Conservation (phyloP, 129 eudicot species). For the Centaurea solstitialis region DNA sequence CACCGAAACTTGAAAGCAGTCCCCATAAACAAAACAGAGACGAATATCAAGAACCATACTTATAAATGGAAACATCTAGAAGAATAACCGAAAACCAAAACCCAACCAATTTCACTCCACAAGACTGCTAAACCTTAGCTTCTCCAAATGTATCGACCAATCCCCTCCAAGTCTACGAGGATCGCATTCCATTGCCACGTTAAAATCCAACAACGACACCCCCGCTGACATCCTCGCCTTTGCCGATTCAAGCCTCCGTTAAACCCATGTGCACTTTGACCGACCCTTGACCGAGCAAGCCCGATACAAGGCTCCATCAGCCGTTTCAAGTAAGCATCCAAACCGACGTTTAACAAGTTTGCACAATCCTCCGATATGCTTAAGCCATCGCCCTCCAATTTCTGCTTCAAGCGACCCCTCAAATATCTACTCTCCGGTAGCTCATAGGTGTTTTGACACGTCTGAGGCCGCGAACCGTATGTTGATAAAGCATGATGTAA, state of each 20-base stretch:
- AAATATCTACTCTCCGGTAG: constrained; percentile 67
- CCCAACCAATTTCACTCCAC: constrained; percentile 31
- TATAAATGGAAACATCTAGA: background rate
- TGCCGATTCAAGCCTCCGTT: constrained; percentile 34
- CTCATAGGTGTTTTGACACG: constrained; percentile 50
- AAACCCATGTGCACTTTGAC: constrained; percentile 18
- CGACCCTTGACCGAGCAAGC: constrained; percentile 50
- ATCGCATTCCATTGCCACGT: constrained; percentile 71
- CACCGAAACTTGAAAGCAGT: constrained; percentile 23
- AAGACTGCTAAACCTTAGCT: constrained; percentile 33
- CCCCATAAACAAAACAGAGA: constrained; percentile 34
- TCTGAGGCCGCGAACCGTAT: constrained; percentile 7
- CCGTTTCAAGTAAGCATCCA: constrained; percentile 78
- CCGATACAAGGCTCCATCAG: constrained; percentile 71
- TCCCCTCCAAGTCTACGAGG: constrained; percentile 66
- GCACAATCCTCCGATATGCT: constrained; percentile 56
- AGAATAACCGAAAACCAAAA: background rate
- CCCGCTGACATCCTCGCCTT: constrained; percentile 12
- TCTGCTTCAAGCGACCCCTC: constrained; percentile 55
- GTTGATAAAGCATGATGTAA: constrained; percentile 6
- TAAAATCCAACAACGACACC: constrained; percentile 62
- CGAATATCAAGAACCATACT: constrained; percentile 1
- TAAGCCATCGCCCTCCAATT: constrained; percentile 61
- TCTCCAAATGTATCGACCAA: constrained; percentile 79
- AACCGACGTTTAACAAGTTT: constrained; percentile 62